A percentile compares a stretch with the other conserved stretches of the same genome.
Conservation (phyloP, 164 flowering plant species). For the Magnolia changhungtana region DNA sequence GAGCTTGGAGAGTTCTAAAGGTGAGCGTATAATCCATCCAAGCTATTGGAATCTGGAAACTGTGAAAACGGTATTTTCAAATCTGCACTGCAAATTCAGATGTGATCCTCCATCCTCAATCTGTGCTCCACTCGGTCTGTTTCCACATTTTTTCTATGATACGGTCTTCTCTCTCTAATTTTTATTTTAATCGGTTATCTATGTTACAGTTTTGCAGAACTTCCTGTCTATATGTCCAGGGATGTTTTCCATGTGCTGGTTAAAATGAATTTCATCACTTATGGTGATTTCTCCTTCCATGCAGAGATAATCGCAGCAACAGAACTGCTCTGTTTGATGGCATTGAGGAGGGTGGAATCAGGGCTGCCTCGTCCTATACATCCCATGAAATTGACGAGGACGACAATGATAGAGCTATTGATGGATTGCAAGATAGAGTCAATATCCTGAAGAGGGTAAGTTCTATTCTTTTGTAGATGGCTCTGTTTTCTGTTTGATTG, state of each 20-base stretch:
- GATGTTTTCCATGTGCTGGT: background rate
- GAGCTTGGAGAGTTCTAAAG: too few relatives aligned
- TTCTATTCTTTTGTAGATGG: background rate
- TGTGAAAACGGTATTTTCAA: too few relatives aligned
- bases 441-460: slow-evolving; percentile 72
- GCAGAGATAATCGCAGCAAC: slow-evolving; percentile 58
- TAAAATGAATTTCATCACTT: background rate
- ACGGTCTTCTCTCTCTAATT: background rate
- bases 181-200: too few relatives aligned
- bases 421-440: slow-evolving; percentile 75
- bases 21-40: too few relatives aligned
- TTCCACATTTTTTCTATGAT: too few relatives aligned
- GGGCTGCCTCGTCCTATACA: slow-evolving; percentile 74
- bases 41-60: too few relatives aligned
- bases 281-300: background rate
- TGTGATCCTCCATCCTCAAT: too few relatives aligned
- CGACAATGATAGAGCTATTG: slow-evolving; percentile 71
- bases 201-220: background rate
- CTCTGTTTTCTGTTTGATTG: background rate
- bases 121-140: too few relatives aligned
- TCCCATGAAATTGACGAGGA: slow-evolving; percentile 61
- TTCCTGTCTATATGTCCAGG: background rate
- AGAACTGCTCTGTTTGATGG: slow-evolving; percentile 81
- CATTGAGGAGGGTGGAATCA: slow-evolving; percentile 88
- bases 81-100: too few relatives aligned